phyloP scores from a whole-genome alignment of 306 rosid genomes.

The Geum urbanum region DNA sequence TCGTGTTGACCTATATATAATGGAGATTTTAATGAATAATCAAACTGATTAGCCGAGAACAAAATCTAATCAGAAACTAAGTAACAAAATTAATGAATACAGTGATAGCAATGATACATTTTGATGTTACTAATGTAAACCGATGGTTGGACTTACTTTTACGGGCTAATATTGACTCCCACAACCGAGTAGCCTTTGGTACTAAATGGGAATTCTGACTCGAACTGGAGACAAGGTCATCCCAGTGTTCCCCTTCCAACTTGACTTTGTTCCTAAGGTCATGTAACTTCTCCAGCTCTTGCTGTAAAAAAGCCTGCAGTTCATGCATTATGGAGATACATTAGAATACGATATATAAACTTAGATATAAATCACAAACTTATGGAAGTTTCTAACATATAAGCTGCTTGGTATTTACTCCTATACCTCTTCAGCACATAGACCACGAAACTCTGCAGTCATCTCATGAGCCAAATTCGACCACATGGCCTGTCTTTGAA shows the following conservation, averaged over 20 bases:
- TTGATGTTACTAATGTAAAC: background rate
- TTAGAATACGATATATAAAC: constrained; percentile 8
- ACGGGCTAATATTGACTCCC: constrained; percentile 96
- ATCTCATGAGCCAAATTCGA: constrained; percentile 96
- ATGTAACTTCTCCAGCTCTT: constrained; percentile 91
- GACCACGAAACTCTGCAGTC: constrained; percentile 97
- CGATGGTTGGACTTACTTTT: constrained; percentile 61
- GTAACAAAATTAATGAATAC: background rate
- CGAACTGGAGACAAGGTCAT: constrained; percentile 95
- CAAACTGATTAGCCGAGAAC: background rate
- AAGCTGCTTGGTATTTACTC: constrained; percentile 15
- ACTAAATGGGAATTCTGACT: constrained; percentile 98
- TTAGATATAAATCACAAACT: background rate
- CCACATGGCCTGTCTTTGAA: constrained; percentile 96
- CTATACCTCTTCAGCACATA: constrained; percentile 97
- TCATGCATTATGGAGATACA: constrained; percentile 31
- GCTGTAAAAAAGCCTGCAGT: constrained; percentile 93
- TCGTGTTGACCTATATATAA: constrained; percentile 76
- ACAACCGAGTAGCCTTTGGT: constrained; percentile 89
- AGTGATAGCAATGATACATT: background rate
- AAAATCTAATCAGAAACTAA: background rate
- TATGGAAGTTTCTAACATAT: background rate
- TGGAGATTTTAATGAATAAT: constrained; percentile 1
- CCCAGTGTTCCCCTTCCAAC: constrained; percentile 99
- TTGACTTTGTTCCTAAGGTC: constrained; percentile 95